Evolutionary conservation across 257 asterid genomes (phyloP).

Genomic region (Fraxinus americana): DNA sequence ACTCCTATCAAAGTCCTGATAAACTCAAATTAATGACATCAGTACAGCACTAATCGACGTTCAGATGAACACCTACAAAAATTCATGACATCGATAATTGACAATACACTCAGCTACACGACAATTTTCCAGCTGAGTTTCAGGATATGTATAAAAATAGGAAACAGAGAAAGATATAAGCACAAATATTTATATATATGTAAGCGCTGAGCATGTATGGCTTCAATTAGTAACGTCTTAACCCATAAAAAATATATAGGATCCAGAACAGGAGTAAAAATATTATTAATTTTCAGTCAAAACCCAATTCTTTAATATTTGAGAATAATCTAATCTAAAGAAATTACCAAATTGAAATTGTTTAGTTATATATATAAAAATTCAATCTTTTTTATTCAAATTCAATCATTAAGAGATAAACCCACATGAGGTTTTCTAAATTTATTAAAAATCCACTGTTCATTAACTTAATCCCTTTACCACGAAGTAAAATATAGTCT

Average conservation of each 20-base stretch:
- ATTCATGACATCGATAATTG: conserved; percentile 23
- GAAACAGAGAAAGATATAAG: conserved; percentile 8
- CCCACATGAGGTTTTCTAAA: conserved; percentile 52
- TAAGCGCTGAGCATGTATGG: conserved; percentile 14
- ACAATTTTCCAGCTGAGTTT: not conserved
- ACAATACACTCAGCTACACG: not conserved
- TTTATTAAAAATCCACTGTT: conserved; percentile 46
- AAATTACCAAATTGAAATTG: conserved; percentile 50
- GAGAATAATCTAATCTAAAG: conserved; percentile 28
- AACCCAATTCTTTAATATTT: conserved; percentile 46
- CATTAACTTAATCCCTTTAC: conserved; percentile 20
- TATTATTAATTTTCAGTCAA: conserved; percentile 47
- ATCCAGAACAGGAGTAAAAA: conserved; percentile 37
- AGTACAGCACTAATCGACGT: conserved; percentile 22
- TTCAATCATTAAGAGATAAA: conserved; percentile 66
- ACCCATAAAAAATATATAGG: conserved; percentile 37
- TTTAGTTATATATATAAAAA: conserved; percentile 35
- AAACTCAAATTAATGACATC: conserved; percentile 23
- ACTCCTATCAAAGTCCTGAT: conserved; percentile 20
- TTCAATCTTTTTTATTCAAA: conserved; percentile 38
- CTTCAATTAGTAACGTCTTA: conserved; percentile 44
- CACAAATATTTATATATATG: conserved; percentile 13
- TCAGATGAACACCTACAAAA: conserved; percentile 32
- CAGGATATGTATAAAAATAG: not conserved
- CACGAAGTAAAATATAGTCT: conserved; percentile 12